These are phyloP conservation scores for Lippia alba DNA, from an alignment of 305 asterid species.

Conservation along the genomic window DNA sequence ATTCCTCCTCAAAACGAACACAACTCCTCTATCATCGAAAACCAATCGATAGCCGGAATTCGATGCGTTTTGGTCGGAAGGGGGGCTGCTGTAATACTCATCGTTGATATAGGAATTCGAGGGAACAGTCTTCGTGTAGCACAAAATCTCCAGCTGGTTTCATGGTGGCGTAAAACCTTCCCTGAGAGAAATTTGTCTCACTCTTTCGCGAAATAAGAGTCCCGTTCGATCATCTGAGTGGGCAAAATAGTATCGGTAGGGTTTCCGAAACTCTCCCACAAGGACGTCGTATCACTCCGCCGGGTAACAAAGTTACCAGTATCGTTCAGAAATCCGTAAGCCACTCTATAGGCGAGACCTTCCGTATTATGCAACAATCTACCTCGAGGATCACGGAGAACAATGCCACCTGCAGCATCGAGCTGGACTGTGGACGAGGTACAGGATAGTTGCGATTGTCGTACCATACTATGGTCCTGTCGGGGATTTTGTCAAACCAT, in stretches of 20 bases:
- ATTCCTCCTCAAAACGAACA: conserved; percentile 33
- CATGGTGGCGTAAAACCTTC: conserved; percentile 47
- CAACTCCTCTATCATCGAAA: conserved; percentile 25
- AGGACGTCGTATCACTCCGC: conserved; percentile 10
- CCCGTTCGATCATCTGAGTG: conserved; percentile 39
- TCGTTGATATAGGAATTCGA: conserved; percentile 29
- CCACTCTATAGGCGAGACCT: conserved; percentile 20
- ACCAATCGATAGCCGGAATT: conserved; percentile 35
- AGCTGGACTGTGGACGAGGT: conserved; percentile 31
- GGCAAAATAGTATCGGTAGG: conserved; percentile 61
- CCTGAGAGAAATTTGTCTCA: conserved; percentile 37
- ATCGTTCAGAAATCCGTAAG: conserved; percentile 27
- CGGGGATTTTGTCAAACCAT: conserved; percentile 46
- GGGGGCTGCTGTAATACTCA: conserved; percentile 37
- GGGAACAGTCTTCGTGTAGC: conserved; percentile 35
- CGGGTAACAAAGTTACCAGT: conserved; percentile 48
- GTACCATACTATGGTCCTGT: conserved; percentile 41
- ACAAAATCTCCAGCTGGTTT: conserved; percentile 35
- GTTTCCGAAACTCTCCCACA: conserved; percentile 59
- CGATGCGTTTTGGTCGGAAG: conserved; percentile 14
- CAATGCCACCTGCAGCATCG: conserved; percentile 30
- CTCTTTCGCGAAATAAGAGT: conserved; percentile 37
- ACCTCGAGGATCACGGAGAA: conserved; percentile 31
- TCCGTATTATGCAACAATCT: neutral
- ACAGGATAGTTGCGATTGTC: conserved; percentile 31